phyloP scores from a whole-genome alignment of 2,329 filamentous ascomycete genomes.

The Biscogniauxia marginata region DNA sequence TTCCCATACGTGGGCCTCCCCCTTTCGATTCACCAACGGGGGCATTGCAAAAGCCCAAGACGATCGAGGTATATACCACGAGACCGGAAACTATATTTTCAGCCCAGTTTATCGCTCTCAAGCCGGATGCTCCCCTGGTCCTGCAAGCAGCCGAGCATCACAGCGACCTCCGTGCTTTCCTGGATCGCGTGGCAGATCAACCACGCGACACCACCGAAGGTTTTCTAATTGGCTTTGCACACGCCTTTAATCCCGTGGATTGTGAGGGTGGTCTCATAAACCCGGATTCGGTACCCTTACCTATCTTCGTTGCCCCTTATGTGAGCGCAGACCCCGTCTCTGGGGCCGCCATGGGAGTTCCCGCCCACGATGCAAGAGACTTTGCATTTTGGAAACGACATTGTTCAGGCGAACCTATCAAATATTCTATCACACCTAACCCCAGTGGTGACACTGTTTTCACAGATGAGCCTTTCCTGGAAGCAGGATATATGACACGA shows the following conservation, averaged over 20 bases:
- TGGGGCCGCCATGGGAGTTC: constrained; percentile 89
- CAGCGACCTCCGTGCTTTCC: constrained; percentile 62
- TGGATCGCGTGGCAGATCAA: constrained; percentile 59
- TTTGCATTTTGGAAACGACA: constrained; percentile 78
- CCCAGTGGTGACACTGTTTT: constrained; percentile 46
- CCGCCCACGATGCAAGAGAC: constrained; percentile 78
- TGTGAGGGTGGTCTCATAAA: constrained; percentile 51
- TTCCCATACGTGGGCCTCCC: constrained; percentile 49
- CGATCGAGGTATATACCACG: constrained; percentile 81
- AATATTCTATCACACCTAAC: constrained; percentile 58
- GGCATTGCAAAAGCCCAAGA: too few species aligned
- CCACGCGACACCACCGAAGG: constrained; percentile 62
- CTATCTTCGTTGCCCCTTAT: constrained; percentile 80
- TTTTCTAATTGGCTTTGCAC: constrained; percentile 62
- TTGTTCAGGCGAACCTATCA: constrained; percentile 56
- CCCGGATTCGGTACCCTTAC: constrained; percentile 57
- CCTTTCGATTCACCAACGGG: too few species aligned
- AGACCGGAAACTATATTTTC: constrained; percentile 84
- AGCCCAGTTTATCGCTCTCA: constrained; percentile 80
- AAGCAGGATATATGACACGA: constrained; percentile 66
- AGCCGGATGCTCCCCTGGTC: constrained; percentile 70
- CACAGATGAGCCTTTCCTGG: constrained; percentile 56
- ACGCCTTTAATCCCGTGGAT: constrained; percentile 65
- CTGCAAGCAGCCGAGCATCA: constrained; percentile 58
- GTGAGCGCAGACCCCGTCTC: constrained; percentile 83